Percentiles rank a stretch among this genome's conserved stretches.
Evolutionary conservation across 139 green algal species (phyloP).

Genomic region (Chlamydomonas eustigma): DNA sequence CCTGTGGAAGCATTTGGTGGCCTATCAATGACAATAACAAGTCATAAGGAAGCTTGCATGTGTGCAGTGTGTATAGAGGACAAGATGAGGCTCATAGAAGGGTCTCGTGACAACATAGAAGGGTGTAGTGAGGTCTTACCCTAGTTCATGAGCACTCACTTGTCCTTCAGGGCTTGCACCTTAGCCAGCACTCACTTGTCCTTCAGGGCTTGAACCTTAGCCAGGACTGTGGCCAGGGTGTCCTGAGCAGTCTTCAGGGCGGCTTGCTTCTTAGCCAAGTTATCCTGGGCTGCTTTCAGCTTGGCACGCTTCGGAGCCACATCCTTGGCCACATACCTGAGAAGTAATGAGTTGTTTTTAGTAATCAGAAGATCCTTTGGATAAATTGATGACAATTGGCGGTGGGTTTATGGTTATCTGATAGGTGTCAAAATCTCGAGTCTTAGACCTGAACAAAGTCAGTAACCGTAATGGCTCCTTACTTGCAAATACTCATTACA

Average conservation of each 20-base stretch:
- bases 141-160: slow-evolving; percentile 15
- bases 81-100: too few species aligned
- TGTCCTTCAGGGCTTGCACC: slow-evolving; percentile 69
- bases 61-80: background rate
- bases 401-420: too few species aligned
- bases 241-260: slow-evolving; percentile 60
- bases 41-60: background rate
- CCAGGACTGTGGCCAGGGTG: slow-evolving; percentile 64
- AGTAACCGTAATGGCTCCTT: too few species aligned
- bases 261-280: slow-evolving; percentile 58
- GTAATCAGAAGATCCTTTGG: too few species aligned
- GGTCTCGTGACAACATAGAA: too few species aligned
- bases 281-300: slow-evolving; percentile 73
- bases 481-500: too few species aligned
- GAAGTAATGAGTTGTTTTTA: too few species aligned
- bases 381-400: too few species aligned
- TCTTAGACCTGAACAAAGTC: too few species aligned
- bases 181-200: slow-evolving; percentile 70
- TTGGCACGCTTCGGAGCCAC: slow-evolving; percentile 78
- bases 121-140: too few species aligned
- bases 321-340: slow-evolving; percentile 65
- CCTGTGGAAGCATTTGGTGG: slow-evolving; percentile 17
- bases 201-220: slow-evolving; percentile 74
- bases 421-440: too few species aligned
- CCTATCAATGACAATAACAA: background rate